Base-by-base conservation (phyloP, 768 basidiomycete genomes). In the Mycena alexandri region DNA sequence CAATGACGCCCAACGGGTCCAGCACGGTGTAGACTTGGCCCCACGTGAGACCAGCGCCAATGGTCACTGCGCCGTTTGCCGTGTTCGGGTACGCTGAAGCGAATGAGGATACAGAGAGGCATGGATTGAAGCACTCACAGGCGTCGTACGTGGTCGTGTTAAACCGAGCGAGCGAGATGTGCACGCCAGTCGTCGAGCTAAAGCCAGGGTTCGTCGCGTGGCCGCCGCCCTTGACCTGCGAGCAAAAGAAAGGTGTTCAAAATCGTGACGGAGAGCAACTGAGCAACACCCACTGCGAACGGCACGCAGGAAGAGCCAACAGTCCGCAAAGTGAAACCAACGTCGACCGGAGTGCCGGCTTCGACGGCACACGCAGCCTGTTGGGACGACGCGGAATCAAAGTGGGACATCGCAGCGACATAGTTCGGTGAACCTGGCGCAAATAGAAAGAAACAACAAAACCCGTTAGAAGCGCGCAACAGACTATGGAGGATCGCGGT, bases 1-100 rank as follows among this genome's bases (percentile, higher is more conserved):
- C 81, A 41, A 75, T 81, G 22, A 82, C 78, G 5, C 74, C 76
- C 42, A 72, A 68, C 9, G 78, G 79, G 14, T 78, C 79, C 12
- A 86, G 75, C 13, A 76, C 76, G 17, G 77, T 72, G 61, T 85
- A 86, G 5, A 86, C 81, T 8, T 81, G 75, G 65, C 85, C 84
- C 84, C 83, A 85, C 44, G 80, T 75, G 43, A 79, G 63, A 17
- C 69, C 69, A 5, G 65, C 33, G 14, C 65, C 69, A 36, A 70
- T 24, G 1, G 36, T 69, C 12, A 70, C 73, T 5, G 75, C 79
- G 36, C 72, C 70, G 0, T 68, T 43, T 5, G 60, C 44, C 5
- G n/a, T 16, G 48, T 50, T 50, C 48, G n/a, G 21, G 24, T 50
- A 50, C 48, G 48, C 24, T 50, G 24, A 50, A 12, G 25, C 5